Evolutionary conservation across 1,284 basidiomycete species (phyloP).

Genomic region (Agaricales sp.): DNA sequence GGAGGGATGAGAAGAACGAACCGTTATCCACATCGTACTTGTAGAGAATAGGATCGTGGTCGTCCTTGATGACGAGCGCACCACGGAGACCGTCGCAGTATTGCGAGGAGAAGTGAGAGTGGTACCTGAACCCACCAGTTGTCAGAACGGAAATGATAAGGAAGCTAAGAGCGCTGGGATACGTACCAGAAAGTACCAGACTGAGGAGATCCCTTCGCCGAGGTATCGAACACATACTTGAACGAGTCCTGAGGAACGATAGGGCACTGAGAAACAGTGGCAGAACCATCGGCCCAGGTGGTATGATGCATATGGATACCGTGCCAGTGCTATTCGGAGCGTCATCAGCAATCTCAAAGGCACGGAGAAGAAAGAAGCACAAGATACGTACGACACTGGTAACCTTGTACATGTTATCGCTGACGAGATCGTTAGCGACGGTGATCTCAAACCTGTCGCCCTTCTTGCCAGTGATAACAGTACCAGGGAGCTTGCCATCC

Average conservation of each 20-base stretch:
- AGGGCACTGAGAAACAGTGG: neutral
- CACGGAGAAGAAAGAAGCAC: neutral
- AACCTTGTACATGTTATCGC: constrained; percentile 1
- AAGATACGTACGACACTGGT: neutral
- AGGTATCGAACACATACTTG: neutral
- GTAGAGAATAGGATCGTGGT: constrained; percentile 5
- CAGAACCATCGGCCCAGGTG: neutral
- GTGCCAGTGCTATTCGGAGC: neutral
- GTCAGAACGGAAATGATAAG: constrained; percentile 11
- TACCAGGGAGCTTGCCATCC: neutral
- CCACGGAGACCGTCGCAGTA: constrained; percentile 6
- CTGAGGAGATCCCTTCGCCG: neutral
- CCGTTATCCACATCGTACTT: constrained; percentile 9
- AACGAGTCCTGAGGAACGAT: neutral
- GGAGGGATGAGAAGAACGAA: too few relatives aligned
- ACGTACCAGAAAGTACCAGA: neutral
- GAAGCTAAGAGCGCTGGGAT: neutral
- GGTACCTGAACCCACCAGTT: too few relatives aligned
- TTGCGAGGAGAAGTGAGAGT: constrained; percentile 28
- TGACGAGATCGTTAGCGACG: neutral
- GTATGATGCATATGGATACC: neutral
- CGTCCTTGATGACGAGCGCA: constrained; percentile 7
- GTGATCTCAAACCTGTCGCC: neutral
- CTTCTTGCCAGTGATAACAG: neutral
- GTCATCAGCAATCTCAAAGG: neutral